Percentiles rank a stretch among this genome's conserved stretches.
These are phyloP conservation scores for Trametes elegans DNA, from an alignment of 768 basidiomycete species.

Conservation along the genomic window DNA sequence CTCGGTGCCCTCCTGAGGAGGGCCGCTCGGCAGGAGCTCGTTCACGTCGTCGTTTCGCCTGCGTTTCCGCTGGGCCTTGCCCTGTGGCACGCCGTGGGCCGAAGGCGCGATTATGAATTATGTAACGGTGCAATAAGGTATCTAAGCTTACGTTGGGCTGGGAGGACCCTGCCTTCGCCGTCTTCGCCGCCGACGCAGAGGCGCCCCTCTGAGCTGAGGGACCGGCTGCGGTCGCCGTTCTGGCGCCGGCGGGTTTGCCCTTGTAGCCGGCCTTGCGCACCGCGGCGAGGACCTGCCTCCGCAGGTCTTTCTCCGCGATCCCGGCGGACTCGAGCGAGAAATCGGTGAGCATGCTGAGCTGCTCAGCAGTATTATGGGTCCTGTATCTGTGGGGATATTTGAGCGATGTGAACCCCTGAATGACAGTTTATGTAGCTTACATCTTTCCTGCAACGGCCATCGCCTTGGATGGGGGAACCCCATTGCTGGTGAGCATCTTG, in stretches of 20 bases:
- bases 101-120: neutral
- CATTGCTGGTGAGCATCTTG: constrained; percentile 57
- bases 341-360: constrained; percentile 58
- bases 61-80: constrained; percentile 47
- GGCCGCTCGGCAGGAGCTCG: constrained; percentile 54
- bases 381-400: constrained; percentile 55
- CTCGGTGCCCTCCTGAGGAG: constrained; percentile 47
- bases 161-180: constrained; percentile 14
- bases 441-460: constrained; percentile 71
- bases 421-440: too few relatives aligned
- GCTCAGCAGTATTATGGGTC: constrained; percentile 57
- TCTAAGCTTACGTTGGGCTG: constrained; percentile 19
- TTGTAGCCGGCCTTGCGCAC: constrained; percentile 65
- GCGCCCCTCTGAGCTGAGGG: neutral
- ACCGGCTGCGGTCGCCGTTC: neutral
- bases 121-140: constrained; percentile 1
- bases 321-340: constrained; percentile 56
- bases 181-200: neutral
- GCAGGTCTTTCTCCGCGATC: constrained; percentile 60
- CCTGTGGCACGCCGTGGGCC: constrained; percentile 17
- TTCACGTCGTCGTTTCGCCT: constrained; percentile 51
- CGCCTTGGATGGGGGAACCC: constrained; percentile 59
- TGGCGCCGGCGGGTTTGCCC: constrained; percentile 10
- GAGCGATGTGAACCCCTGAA: neutral
- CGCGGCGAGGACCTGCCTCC: constrained; percentile 58